Evolutionary conservation across 106 monocot species (phyloP).

Genomic region (Dioscorea alata): DNA sequence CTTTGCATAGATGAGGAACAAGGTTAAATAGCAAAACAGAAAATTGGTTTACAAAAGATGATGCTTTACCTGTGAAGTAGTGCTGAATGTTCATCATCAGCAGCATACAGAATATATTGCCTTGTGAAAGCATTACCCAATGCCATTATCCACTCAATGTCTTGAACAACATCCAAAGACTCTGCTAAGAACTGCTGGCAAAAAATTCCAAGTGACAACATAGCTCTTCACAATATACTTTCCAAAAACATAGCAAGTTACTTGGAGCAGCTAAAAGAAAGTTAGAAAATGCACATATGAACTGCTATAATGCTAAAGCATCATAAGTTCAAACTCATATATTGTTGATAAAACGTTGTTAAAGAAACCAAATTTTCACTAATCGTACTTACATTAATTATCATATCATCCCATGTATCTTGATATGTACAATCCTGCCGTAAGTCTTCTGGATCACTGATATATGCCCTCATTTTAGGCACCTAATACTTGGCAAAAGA

Average conservation of each 20-base stretch:
- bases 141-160: constrained; percentile 71
- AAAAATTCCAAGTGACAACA: not conserved
- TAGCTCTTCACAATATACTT: too few relatives aligned
- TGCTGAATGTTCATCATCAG: constrained; percentile 72
- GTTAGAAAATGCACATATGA: too few relatives aligned
- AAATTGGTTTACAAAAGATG: too few relatives aligned
- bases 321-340: not conserved
- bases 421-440: constrained; percentile 80
- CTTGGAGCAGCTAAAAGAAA: too few relatives aligned
- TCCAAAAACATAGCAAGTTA: too few relatives aligned
- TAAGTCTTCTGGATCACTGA: constrained; percentile 88
- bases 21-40: too few relatives aligned
- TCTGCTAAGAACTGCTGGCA: constrained; percentile 82
- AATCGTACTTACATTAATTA: constrained; percentile 74
- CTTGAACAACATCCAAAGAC: constrained; percentile 88
- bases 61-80: constrained; percentile 76
- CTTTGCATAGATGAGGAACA: too few relatives aligned
- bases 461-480: constrained; percentile 94
- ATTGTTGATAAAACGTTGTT: not conserved
- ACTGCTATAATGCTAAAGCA: constrained; percentile 1
- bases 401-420: constrained; percentile 97
- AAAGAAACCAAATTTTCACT: constrained; percentile 10
- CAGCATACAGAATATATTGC: constrained; percentile 72
- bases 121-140: constrained; percentile 84
- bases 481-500: constrained; percentile 65